Percentiles rank a stretch among this genome's conserved stretches.
phyloP scores from a whole-genome alignment of 1,139 yeast species.

The Suhomyces coccinellae region DNA sequence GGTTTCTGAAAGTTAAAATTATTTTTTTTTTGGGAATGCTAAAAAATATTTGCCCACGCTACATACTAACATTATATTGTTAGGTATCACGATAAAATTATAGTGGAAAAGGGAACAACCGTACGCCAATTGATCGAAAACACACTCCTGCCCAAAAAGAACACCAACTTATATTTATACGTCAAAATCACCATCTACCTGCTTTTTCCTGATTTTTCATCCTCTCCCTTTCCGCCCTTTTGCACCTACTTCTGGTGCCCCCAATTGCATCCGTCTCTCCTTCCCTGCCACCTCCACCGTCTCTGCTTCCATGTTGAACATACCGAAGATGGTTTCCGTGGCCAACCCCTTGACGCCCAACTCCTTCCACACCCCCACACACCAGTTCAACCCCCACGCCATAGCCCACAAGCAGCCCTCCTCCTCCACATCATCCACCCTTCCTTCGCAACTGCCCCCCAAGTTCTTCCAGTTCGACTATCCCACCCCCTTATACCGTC shows the following conservation, averaged over 20 bases:
- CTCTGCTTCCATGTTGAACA: constrained; percentile 12
- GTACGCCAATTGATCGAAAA: constrained; percentile 1
- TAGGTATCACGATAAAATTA: constrained; percentile 13
- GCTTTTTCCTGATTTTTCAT: constrained; percentile 8
- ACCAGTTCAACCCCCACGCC: constrained; percentile 7
- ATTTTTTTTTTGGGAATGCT: constrained; percentile 6
- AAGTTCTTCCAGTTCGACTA: constrained; percentile 41
- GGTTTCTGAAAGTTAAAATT: constrained; percentile 1
- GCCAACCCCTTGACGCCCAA: constrained; percentile 13
- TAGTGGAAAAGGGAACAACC: constrained; percentile 7
- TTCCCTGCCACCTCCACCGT: not conserved
- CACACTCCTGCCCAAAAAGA: constrained; percentile 2
- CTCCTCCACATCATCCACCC: not conserved
- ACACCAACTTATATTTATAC: constrained; percentile 10
- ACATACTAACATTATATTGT: constrained; percentile 9
- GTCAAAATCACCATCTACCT: constrained; percentile 5
- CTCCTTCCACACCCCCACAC: constrained; percentile 12
- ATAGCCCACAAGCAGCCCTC: not conserved
- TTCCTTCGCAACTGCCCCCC: constrained; percentile 1
- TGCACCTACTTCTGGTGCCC: not conserved
- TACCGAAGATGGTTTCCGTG: constrained; percentile 14
- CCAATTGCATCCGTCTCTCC: constrained; percentile 4
- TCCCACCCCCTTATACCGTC: constrained; percentile 49
- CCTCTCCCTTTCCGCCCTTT: not conserved
- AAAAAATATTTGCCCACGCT: constrained; percentile 7